Evolutionary conservation across 1,139 yeast species (phyloP).

Genomic region (Pichia cactophila): DNA sequence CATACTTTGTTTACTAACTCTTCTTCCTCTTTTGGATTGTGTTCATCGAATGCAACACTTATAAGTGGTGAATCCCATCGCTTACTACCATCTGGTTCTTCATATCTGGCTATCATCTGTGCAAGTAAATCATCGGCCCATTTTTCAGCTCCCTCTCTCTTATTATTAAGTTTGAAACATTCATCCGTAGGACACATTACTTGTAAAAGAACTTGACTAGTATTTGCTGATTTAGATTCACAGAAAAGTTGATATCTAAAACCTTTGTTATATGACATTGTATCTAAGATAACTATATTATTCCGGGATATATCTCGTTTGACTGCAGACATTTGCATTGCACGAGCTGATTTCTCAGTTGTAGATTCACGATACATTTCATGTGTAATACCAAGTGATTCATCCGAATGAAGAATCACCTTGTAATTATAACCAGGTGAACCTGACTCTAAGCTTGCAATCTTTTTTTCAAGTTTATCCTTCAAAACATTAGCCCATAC

Average conservation of each 20-base stretch:
- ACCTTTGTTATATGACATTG: slow-evolving; percentile 88
- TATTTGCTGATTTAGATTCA: slow-evolving; percentile 78
- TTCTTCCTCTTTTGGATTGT: slow-evolving; percentile 37
- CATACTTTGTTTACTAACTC: slow-evolving; percentile 66
- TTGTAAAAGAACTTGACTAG: slow-evolving; percentile 80
- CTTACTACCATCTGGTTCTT: slow-evolving; percentile 80
- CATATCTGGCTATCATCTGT: slow-evolving; percentile 77
- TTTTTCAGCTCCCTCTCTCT: slow-evolving; percentile 26
- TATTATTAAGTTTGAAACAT: slow-evolving; percentile 57
- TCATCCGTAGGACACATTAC: slow-evolving; percentile 59
- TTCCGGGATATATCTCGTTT: slow-evolving; percentile 66
- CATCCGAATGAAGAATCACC: slow-evolving; percentile 71
- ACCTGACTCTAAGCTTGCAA: slow-evolving; percentile 32
- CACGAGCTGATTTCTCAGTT: slow-evolving; percentile 75
- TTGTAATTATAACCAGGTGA: slow-evolving; percentile 48
- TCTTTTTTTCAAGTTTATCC: slow-evolving; percentile 39
- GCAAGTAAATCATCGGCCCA: slow-evolving; percentile 69
- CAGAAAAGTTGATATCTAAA: slow-evolving; percentile 90
- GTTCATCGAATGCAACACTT: slow-evolving; percentile 50
- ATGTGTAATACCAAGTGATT: slow-evolving; percentile 63
- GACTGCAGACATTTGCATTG: slow-evolving; percentile 81
- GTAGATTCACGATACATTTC: slow-evolving; percentile 59
- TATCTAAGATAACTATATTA: slow-evolving; percentile 75
- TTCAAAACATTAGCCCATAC: slow-evolving; percentile 57
- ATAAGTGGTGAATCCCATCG: slow-evolving; percentile 95